Conservation (phyloP, 345 rosid species). For the Garcia nutans region DNA sequence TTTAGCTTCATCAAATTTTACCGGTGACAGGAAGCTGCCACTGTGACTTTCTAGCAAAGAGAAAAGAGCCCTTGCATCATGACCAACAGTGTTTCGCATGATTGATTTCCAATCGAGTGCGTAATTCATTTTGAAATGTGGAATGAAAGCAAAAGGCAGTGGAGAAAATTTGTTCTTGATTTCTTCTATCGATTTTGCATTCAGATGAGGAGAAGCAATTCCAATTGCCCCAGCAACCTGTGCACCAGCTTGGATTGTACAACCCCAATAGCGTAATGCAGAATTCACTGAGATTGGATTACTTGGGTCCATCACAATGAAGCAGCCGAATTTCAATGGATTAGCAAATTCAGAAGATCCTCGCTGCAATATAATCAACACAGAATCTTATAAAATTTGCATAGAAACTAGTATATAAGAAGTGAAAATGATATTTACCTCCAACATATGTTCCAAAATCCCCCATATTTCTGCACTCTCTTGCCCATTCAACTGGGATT, state of each 20-base stretch:
- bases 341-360: constrained; percentile 27
- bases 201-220: constrained; percentile 31
- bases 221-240: constrained; percentile 67
- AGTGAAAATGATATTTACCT: constrained; percentile 44
- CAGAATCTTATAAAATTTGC: constrained; percentile 5
- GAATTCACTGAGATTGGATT: constrained; percentile 55
- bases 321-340: constrained; percentile 37
- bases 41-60: constrained; percentile 31
- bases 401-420: constrained; percentile 2
- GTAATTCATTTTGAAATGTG: constrained; percentile 35
- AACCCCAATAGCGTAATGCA: constrained; percentile 80
- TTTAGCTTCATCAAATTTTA: constrained; percentile 53
- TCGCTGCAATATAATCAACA: constrained; percentile 32
- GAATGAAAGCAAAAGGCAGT: constrained; percentile 59
- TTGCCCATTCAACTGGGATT: constrained; percentile 45
- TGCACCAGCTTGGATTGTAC: constrained; percentile 76
- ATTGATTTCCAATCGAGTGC: constrained; percentile 62
- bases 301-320: constrained; percentile 69
- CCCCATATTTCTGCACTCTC: constrained; percentile 74
- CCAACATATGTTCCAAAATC: constrained; percentile 55
- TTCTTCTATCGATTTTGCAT: constrained; percentile 29
- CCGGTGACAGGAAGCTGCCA: constrained; percentile 37
- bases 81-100: constrained; percentile 37
- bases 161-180: constrained; percentile 51
- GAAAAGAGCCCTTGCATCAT: constrained; percentile 49